Evolutionary conservation across 129 eudicot species (phyloP), one percentile per base, ranked within the genome.

Genomic region (Silybum marianum): DNA sequence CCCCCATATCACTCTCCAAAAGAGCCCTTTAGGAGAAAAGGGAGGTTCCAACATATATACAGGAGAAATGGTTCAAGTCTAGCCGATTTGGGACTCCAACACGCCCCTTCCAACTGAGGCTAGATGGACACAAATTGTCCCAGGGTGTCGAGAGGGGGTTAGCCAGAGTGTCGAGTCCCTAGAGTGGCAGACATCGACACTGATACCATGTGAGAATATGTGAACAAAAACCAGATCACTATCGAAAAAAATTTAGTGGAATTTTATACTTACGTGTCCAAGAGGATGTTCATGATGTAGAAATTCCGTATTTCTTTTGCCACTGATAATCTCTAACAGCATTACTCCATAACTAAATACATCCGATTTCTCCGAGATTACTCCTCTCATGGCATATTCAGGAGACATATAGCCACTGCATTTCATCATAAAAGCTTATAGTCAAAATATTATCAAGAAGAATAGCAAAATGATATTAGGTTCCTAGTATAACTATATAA

Each of bases 361-460:
- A 40, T 88, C 88, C 3, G 88, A 85, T 39, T 88, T 88, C 63
- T 73, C 78, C 8, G 88, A 88, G 54, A 88, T 74, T 63, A 78
- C 75, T 65, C 91, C 91, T 18, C 79, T 54, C 69, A 74, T 74
- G 8, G 78, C 87, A 23, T 84, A 87, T 82, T 83, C 90, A 44
- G 85, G 87, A 71, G 90, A 87, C 90, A 87, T 87, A 54, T 87
- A 87, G 40, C 87, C 85, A 40, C 90, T 83, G 79, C 24, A 71
- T 83, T 76, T 72, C 60, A 74, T 78, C 65, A 54, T 38, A 78
- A 72, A 44, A 24, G 9, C 9, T 70, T 60, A 54, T 18, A 22
- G 42, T 72, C 48, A 71, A 25, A 13, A 0, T 7, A 51, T 28
- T 7, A 2, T 32, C 3, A 12, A 58, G 66, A 18, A 58, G 6